These are phyloP conservation scores for Zygoascus meyerae DNA, from an alignment of 1,139 yeast species.

Conservation along the genomic window DNA sequence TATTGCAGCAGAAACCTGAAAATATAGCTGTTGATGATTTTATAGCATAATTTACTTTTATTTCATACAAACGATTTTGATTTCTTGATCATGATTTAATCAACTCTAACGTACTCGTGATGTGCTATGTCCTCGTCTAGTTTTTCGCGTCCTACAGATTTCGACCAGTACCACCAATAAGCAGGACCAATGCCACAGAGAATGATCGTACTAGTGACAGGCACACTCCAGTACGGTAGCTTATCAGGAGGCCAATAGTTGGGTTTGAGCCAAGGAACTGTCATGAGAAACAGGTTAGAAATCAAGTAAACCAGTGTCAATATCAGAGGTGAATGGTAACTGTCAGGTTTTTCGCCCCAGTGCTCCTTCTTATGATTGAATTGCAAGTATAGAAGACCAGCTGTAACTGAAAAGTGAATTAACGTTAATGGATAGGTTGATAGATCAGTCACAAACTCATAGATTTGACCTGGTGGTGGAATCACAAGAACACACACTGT, in stretches of 20 bases:
- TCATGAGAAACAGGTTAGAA: conserved; percentile 48
- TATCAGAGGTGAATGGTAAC: conserved; percentile 26
- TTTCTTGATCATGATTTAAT: neutral
- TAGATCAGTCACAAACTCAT: conserved; percentile 64
- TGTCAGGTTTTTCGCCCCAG: conserved; percentile 36
- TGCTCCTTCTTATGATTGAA: conserved; percentile 46
- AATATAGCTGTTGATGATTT: neutral
- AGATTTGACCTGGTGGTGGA: conserved; percentile 76
- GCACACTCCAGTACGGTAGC: conserved; percentile 55
- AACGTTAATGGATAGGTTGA: conserved; percentile 71
- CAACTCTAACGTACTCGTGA: neutral
- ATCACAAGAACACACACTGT: conserved; percentile 48
- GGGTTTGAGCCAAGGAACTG: conserved; percentile 57
- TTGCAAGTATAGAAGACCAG: conserved; percentile 58
- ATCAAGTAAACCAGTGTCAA: conserved; percentile 39
- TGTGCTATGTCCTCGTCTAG: conserved; percentile 16
- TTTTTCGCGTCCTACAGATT: conserved; percentile 15
- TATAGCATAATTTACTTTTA: neutral
- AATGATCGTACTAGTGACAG: conserved; percentile 48
- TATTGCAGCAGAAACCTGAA: neutral
- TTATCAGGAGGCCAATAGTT: conserved; percentile 25
- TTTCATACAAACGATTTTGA: neutral
- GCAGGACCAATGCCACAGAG: conserved; percentile 41
- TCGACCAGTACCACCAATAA: conserved; percentile 35
- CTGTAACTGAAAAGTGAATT: conserved; percentile 62